phyloP scores from a whole-genome alignment of 768 basidiomycete genomes.

The Rhodocollybia butyracea region DNA sequence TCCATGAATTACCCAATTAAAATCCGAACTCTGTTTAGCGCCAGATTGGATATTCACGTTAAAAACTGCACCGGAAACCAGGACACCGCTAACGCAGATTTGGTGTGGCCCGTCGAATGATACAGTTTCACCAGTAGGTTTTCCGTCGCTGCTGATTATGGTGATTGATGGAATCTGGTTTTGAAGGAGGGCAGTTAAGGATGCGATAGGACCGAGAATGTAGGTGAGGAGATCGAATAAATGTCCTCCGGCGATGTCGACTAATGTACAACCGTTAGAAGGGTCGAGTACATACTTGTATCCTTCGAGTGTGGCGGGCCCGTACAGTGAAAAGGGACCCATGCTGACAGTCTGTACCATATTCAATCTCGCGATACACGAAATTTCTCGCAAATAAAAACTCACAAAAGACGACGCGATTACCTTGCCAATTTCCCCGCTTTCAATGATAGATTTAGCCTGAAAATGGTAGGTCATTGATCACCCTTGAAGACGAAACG shows the following conservation, averaged over 20 bases:
- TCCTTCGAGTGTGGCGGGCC: background rate
- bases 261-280: constrained; percentile 18
- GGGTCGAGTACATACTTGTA: background rate
- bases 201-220: constrained; percentile 28
- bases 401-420: constrained; percentile 23
- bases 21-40: constrained; percentile 19
- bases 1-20: constrained; percentile 27
- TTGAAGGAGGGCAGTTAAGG: constrained; percentile 21
- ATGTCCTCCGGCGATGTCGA: constrained; percentile 26
- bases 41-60: constrained; percentile 14
- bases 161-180: constrained; percentile 23
- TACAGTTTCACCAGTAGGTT: constrained; percentile 21
- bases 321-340: background rate
- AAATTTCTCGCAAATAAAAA: background rate
- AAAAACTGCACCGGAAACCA: constrained; percentile 26
- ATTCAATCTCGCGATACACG: background rate
- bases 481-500: background rate
- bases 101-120: constrained; percentile 23
- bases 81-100: constrained; percentile 23
- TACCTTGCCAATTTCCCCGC: constrained; percentile 28
- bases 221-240: constrained; percentile 23
- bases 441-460: constrained; percentile 28
- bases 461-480: constrained; percentile 6
- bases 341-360: background rate
- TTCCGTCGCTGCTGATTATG: constrained; percentile 21